phyloP scores from a whole-genome alignment of 75 land plant genomes.

The Gnetum montanum region DNA sequence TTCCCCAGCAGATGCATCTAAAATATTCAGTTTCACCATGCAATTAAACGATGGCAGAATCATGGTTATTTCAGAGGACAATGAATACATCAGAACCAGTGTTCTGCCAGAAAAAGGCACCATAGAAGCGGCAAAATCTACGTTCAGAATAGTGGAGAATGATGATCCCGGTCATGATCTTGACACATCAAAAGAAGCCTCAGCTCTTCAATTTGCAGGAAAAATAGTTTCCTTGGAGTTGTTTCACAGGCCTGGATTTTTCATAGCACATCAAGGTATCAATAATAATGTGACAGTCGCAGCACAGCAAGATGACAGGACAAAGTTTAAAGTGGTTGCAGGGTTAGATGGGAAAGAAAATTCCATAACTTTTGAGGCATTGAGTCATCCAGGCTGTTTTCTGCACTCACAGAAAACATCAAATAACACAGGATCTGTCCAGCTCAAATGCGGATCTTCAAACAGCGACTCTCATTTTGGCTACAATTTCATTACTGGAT shows the following conservation, averaged over 20 bases:
- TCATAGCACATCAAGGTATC: constrained; percentile 30
- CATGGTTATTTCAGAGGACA: constrained; percentile 18
- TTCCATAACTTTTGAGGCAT: constrained; percentile 53
- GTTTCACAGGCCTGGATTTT: constrained; percentile 55
- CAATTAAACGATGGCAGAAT: constrained; percentile 10
- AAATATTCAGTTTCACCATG: constrained; percentile 27
- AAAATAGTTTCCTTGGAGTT: constrained; percentile 50
- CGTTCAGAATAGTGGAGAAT: constrained; percentile 28
- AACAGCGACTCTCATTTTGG: constrained; percentile 31
- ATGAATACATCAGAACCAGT: constrained; percentile 20
- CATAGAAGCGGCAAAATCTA: constrained; percentile 24
- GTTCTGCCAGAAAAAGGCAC: constrained; percentile 19
- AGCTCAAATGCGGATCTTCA: constrained; percentile 16
- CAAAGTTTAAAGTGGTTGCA: constrained; percentile 27
- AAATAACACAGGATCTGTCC: background rate
- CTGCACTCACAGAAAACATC: constrained; percentile 8
- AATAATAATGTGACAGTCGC: constrained; percentile 12
- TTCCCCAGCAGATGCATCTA: constrained; percentile 20
- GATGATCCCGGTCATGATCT: background rate
- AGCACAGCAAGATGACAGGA: background rate
- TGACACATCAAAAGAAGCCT: background rate
- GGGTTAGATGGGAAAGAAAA: constrained; percentile 37
- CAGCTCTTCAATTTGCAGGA: constrained; percentile 13
- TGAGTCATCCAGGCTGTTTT: constrained; percentile 26
- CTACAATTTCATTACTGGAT: constrained; percentile 36